Base-by-base conservation (phyloP, 768 basidiomycete species). In the Coprinopsis cinerea region DNA sequence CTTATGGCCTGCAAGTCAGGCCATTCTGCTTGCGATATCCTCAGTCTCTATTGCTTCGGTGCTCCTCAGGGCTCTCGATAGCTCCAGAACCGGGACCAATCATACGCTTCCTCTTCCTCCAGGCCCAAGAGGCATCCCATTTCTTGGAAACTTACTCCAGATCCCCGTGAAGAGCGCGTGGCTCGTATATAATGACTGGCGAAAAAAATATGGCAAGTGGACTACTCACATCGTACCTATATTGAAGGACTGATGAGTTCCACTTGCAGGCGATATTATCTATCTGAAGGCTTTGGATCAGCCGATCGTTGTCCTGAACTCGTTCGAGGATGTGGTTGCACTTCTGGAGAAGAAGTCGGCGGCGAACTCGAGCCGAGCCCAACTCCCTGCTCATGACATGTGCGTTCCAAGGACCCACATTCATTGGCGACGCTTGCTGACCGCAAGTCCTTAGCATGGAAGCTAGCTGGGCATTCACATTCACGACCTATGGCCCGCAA, bases 121-220 rank as follows among this genome's bases (percentile, higher is more conserved):
- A 1, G 67, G 67, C 11, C 67, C 67, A 14, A 63, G 58, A 27
- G 62, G 62, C 1, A 53, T 58, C 28, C 65, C 64, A 0, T 40
- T 66, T 22, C 51, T 69, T 11, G 67, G 66, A 2, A 66, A 59
- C 48, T 15, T 66, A 2, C 57, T 63, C 23, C 58, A 67, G 30
- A 56, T 64, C 39, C 64, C 63, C 4, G 47, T 49, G 6, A 49
- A 57, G 14, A 59, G 57, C 35, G 58, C 61, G 14, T 68, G 68
- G 67, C 30, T 64, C 14, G 57, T 49, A 5, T 67, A 62, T 47
- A 56, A 58, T 22, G 55, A 67, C 41, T 67, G 65, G 68, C 53
- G 48, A 5, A 63, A 62, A 35, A 53, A 56, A 20, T 70, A 67
- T 51, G 66, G 67, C 66, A 37, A 2, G 23, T 49, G 9, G 9